Evolutionary conservation across 306 rosid species (phyloP), one percentile per base, ranked within the genome.

Genomic region (Styphnolobium japonicum): DNA sequence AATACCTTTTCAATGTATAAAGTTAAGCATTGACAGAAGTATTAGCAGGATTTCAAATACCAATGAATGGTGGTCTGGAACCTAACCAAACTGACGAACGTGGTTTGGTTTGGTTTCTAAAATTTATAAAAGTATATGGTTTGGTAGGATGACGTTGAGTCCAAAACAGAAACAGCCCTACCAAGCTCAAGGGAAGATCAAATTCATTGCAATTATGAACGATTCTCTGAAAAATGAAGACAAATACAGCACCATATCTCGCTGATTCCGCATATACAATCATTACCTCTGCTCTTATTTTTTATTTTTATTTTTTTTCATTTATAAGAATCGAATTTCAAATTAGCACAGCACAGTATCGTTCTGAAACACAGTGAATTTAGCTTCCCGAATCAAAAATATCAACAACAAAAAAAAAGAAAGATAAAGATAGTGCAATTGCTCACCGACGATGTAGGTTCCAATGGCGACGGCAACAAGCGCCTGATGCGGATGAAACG

Each of bases 401-500:
- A 25, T 5, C n/a, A n/a, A n/a, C n/a, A n/a, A n/a, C n/a, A n/a
- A n/a, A n/a, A 11, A 18, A 3, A 4, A 39, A 1, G 3, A 80
- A 3, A 72, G 8, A 42, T 39, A 11, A 23, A 49, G 69, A 33
- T 31, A 18, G 31, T 8, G 31, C 10, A 8, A 2, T 43, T 18
- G 74, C 92, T 84, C 62, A 94, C 98, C 98, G 16, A 92, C 86
- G 72, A 94, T 90, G 89, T 88, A 92, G 80, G 88, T 88, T 73
- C 98, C 98, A 21, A 94, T 87, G 76, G 98, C 98, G 68, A 92
- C 88, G 55, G 98, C 97, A 10, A 94, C 90, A 45, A 94, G 97
- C 1, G 97, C 97, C 62, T 94, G 98, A 73, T 88, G 89, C 7
- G 97, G 94, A 81, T 94, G 98, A 53, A 94, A 92, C 0, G 92